Conservation (phyloP, 805 yeast species). For the Lipomyces kockii region DNA sequence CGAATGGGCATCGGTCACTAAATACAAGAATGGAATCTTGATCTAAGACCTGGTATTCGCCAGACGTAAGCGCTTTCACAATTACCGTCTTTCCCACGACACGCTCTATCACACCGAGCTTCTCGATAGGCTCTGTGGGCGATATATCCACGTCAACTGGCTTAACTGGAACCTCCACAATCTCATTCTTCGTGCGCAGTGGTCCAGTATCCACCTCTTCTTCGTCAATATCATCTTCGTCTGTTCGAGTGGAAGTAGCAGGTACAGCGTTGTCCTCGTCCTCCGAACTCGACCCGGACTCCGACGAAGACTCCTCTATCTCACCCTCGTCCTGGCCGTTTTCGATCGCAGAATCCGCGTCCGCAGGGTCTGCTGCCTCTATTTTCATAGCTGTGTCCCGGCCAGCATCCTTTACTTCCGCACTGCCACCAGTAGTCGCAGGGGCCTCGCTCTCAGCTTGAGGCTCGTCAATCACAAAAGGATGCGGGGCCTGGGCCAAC, state of each 20-base stretch:
- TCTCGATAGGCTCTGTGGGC: conserved; percentile 67
- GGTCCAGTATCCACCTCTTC: conserved; percentile 56
- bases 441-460: conserved; percentile 4
- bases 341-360: background rate
- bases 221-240: conserved; percentile 39
- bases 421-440: background rate
- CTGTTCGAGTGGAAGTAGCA: conserved; percentile 38
- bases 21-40: conserved; percentile 78
- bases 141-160: conserved; percentile 67
- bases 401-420: background rate
- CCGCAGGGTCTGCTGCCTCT: background rate
- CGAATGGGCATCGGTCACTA: conserved; percentile 69
- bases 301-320: conserved; percentile 14
- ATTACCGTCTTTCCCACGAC: conserved; percentile 75
- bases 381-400: too few relatives aligned
- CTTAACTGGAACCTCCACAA: conserved; percentile 64
- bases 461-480: conserved; percentile 21
- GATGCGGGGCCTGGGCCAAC: background rate
- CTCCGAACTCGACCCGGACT: conserved; percentile 17
- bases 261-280: conserved; percentile 38
- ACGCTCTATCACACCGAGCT: conserved; percentile 69
- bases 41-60: conserved; percentile 79
- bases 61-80: conserved; percentile 73
- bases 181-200: conserved; percentile 77
- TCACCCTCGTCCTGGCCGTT: conserved; percentile 15